Base-by-base conservation (phyloP, 768 basidiomycete genomes). In the Boletus vermiculosoides region DNA sequence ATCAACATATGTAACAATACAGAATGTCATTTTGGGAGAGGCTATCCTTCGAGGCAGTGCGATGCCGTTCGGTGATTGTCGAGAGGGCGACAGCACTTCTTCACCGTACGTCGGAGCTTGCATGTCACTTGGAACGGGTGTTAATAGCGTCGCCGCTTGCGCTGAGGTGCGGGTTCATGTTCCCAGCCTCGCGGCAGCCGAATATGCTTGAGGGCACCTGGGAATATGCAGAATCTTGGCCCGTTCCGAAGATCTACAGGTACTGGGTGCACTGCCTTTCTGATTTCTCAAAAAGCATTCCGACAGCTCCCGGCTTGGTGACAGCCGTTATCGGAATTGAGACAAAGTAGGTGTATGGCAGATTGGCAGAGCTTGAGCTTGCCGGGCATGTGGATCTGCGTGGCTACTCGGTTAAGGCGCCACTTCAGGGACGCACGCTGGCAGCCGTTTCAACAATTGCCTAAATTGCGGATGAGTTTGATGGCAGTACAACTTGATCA, bases 401-500 rank as follows among this genome's bases (percentile, higher is more conserved):
- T 23, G 42, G 3, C n/a, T 52, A n/a, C 50, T 53, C 57, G 63
- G 58, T 33, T 56, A 45, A 34, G 18, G 56, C 34, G 61, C 44
- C 57, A 51, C 56, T 40, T 40, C 63, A 64, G 63, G 63, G 56
- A 56, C 54, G 13, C 5, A 20, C 53, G 65, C 25, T 41, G 40
- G 11, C 49, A 39, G 62, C 55, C 22, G 64, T 63, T 54, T 31
- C 55, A 37, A 59, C 30, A 16, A 25, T 64, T 64, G 52, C 67
- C 67, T 54, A 65, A 65, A 57, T 52, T 42, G 57, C 62, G 47
- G 61, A 62, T 48, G 36, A 4, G 66, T 61, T 62, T 71, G 70
- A 71, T 71, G 71, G 60, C 65, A 56, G 63, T 65, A 64, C 61
- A 31, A 46, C 59, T 36, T 59, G 65, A 66, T 73, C 67, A 69